Percentiles rank a stretch among this genome's conserved stretches.
Conservation (phyloP, 2,329 filamentous ascomycete species). For the Endothia cerciana region DNA sequence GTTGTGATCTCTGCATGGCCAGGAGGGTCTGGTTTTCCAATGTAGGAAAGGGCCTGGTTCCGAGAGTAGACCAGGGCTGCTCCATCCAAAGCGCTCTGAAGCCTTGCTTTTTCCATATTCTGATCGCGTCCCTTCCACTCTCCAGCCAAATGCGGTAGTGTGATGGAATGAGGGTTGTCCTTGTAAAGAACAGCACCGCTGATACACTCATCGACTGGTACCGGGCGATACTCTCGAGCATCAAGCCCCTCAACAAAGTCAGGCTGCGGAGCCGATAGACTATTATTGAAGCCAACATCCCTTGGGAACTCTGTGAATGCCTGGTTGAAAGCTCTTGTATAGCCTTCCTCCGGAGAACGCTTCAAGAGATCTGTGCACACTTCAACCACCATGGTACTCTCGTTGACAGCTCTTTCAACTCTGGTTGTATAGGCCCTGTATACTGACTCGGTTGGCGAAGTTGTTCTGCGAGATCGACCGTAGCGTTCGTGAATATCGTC, state of each 20-base stretch:
- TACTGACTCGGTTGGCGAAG: background rate
- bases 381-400: background rate
- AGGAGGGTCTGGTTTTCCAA: conserved; percentile 28
- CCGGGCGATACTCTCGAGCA: too few species aligned
- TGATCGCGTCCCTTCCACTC: too few species aligned
- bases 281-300: conserved; percentile 34
- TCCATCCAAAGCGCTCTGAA: too few species aligned
- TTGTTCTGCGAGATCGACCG: background rate
- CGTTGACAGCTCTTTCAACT: conserved; percentile 1
- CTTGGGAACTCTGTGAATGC: conserved; percentile 29
- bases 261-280: conserved; percentile 34
- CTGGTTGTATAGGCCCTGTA: background rate
- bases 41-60: conserved; percentile 33
- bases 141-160: too few species aligned
- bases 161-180: too few species aligned
- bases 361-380: conserved; percentile 26
- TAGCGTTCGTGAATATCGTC: conserved; percentile 26
- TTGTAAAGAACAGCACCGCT: too few species aligned
- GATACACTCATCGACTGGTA: too few species aligned
- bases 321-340: too few species aligned
- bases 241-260: conserved; percentile 35
- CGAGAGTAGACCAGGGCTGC: conserved; percentile 33
- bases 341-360: conserved; percentile 9
- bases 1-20: conserved; percentile 35
- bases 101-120: too few species aligned